Evolutionary conservation across 164 flowering plant genomes (phyloP), one percentile per base, ranked within the genome.

Genomic region (Aristolochia contorta): DNA sequence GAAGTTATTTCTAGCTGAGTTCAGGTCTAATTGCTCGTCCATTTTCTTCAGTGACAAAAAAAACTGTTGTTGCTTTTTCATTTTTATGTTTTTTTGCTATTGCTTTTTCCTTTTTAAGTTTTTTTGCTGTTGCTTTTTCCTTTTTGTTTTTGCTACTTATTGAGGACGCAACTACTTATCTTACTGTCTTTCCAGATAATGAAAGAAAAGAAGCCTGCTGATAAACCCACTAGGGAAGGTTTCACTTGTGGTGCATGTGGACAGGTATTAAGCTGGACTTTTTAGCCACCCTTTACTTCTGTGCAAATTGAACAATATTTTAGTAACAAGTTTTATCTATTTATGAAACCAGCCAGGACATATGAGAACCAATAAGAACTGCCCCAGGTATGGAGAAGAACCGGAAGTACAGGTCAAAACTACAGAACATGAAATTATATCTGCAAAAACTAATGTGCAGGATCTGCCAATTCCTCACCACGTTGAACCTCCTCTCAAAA

Each of bases 241-340:
- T 92, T 89, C 61, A 82, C 80, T 55, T 92, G 98, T 77, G 97
- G 98, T 65, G 96, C 96, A 32, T 92, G 98, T 68, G 96, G 96
- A 65, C 96, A 89, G 96, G 98, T 92, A 12, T 47, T 78, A 68
- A 41, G 41, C 47, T 46, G 20, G 32, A 14, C n/a, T 12, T 22
- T 53, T 53, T 22, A 53, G 30, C 23, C 16, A 37, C 10, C n/a
- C 19, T 24, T 8, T 47, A 32, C 15, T 24, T 12, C 23, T 46
- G 43, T 45, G 20, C 23, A 48, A 22, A 37, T 20, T 59, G 30
- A 47, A 16, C 10, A 15, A 6, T 30, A 27, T 37, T 14, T 52
- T 62, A 19, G 20, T 45, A 32, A 21, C 19, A 67, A 46, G 24
- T 64, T 54, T 60, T 50, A 12, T 49, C 37, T 12, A 54, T 47